These are phyloP conservation scores for Phytophthora citricola DNA, from an alignment of 352 stramenopile species.

Conservation along the genomic window DNA sequence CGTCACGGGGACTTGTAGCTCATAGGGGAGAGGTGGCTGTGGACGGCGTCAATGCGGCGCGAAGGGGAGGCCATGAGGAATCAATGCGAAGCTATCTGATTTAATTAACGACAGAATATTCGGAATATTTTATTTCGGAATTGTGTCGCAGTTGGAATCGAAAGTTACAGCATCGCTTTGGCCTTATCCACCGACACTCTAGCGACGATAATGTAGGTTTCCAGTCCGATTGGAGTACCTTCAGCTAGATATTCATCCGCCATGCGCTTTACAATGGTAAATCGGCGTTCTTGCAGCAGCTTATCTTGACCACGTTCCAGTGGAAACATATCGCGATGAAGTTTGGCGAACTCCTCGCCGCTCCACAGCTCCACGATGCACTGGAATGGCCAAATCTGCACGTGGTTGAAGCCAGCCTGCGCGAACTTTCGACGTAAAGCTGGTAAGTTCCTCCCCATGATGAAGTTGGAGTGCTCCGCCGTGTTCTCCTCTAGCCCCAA, in stretches of 20 bases:
- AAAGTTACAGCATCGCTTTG: not conserved
- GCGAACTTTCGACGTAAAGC: conserved; percentile 36
- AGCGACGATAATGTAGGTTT: conserved; percentile 62
- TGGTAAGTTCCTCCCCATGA: conserved; percentile 40
- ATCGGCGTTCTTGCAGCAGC: conserved; percentile 28
- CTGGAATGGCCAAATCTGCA: conserved; percentile 52
- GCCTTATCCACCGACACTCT: conserved; percentile 5
- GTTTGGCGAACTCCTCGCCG: conserved; percentile 43
- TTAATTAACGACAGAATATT: conserved; percentile 1
- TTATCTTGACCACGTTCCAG: conserved; percentile 34
- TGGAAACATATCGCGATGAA: conserved; percentile 35
- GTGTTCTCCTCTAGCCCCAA: conserved; percentile 33
- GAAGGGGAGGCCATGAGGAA: conserved; percentile 19
- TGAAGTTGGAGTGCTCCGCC: conserved; percentile 44
- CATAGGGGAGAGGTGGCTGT: conserved; percentile 39
- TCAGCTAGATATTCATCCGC: conserved; percentile 56
- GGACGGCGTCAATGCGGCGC: conserved; percentile 20
- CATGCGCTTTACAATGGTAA: conserved; percentile 45
- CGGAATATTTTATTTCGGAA: not conserved
- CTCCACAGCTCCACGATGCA: conserved; percentile 53
- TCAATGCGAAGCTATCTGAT: not conserved
- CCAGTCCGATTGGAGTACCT: conserved; percentile 59
- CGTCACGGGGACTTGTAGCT: conserved; percentile 74
- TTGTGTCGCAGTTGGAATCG: not conserved
- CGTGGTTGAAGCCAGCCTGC: conserved; percentile 32